Evolutionary conservation across 2,329 filamentous ascomycete genomes (phyloP), one percentile per base, ranked within the genome.

Genomic region (Eutypella sp.): DNA sequence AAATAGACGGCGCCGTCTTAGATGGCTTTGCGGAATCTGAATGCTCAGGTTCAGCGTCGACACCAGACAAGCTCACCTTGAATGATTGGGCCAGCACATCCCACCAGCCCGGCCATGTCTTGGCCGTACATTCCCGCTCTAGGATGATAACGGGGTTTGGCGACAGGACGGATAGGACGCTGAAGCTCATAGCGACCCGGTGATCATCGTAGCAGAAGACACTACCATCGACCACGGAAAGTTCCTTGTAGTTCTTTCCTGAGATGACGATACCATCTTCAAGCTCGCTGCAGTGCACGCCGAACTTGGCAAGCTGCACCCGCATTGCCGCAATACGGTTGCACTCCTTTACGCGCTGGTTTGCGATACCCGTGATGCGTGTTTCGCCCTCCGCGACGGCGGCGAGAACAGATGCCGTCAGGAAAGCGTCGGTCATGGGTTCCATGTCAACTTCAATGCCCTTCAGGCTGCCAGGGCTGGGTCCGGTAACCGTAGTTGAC

Each of bases 81-180:
- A 96, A 99, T 13, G 81, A 79, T 55, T 87, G 82, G 19, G 84
- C 84, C 46, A 97, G 70, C 16, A 84, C 82, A 66, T 99, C 93
- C 93, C 93, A 99, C 89, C 93, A 99, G 9, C 92, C 93, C 0
- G 93, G 93, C 93, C 93, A 99, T 2, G 93, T 99, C 75, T 99
- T 99, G 34, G 87, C 91, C 3, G 89, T 88, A 63, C 93, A 99
- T 59, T 96, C 90, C 49, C 90, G 86, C 64, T 99, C 93, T 2
- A 88, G 78, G 42, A 99, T 82, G 15, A 95, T 69, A 0, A 89
- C 85, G 1, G 88, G 78, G 7, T 79, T 67, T 1, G 87, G 84
- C 0, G 86, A 78, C 24, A 85, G 79, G 16, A 89, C 71, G 11
- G 89, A 82, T 15, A 99, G 74, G 6, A 99, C 90, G 54, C 90